Percentiles rank a stretch among this genome's conserved stretches.
These are phyloP conservation scores for Sclerotinia borealis DNA, from an alignment of 2,329 filamentous ascomycete species.

Conservation along the genomic window DNA sequence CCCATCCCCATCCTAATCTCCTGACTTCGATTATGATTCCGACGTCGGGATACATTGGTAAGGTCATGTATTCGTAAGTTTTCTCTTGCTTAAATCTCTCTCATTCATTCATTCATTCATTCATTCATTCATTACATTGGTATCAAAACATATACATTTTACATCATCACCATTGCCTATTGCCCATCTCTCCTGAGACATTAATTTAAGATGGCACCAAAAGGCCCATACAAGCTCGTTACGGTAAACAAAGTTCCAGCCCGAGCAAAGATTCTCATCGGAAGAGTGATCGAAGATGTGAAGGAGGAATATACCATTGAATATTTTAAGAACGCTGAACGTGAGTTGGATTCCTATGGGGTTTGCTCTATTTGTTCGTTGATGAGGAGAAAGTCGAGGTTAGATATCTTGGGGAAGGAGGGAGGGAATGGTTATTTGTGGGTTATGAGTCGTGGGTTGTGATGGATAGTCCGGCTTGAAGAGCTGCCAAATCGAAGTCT, in stretches of 20 bases:
- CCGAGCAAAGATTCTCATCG: conserved; percentile 56
- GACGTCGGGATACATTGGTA: not conserved
- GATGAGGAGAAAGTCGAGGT: not conserved
- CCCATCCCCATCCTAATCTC: not conserved
- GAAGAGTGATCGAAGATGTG: conserved; percentile 53
- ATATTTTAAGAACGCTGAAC: conserved; percentile 55
- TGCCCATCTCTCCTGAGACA: not conserved
- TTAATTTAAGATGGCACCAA: conserved; percentile 30
- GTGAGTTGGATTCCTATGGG: conserved; percentile 36
- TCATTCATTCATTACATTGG: no score
- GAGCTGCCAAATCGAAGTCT: not conserved
- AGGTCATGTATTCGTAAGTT: not conserved
- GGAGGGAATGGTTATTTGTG: not conserved
- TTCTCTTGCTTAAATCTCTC: not conserved
- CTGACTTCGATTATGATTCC: not conserved
- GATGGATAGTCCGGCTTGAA: not conserved
- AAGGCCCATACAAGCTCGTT: conserved; percentile 56
- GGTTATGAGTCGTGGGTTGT: no score
- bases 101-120: no score
- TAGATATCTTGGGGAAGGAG: rapidly evolving
- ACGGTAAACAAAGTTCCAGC: conserved; percentile 65
- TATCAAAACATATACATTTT: not conserved
- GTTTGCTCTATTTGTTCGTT: not conserved
- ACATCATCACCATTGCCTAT: not conserved
- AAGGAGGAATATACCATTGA: conserved; percentile 59